Evolutionary conservation across 129 eudicot genomes (phyloP), one percentile per base, ranked within the genome.

Genomic region (Chrysanthemum lavandulifolium): DNA sequence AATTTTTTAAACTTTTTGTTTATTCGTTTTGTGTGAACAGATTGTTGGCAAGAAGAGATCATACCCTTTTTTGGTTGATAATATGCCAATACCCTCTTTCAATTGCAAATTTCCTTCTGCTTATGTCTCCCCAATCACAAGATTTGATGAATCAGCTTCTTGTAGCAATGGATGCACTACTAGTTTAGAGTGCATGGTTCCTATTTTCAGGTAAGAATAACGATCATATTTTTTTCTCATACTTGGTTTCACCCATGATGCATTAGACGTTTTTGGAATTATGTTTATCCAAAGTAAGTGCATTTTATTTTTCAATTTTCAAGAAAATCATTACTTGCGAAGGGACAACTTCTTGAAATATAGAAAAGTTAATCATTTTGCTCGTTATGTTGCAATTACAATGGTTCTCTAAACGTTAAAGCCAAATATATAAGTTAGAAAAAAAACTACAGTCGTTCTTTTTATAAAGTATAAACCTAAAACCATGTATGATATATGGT

Each of bases 21-120:
- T 57, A 4, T 68, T 51, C 14, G 6, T 53, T 67, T 78, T n/a
- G 59, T 68, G 16, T 23, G n/a, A 63, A 45, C 82, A 88, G 90
- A 84, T 84, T 81, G 79, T 81, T 76, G 97, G 96, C 31, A 68
- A 72, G 90, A 88, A 91, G 75, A 91, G 90, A 65, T 40, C 89
- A 11, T 82, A 82, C 75, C 95, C 96, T 56, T 91, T 86, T 69
- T 71, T 86, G 16, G 2, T 76, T n/a, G 97, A 91, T 4, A 79
- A 79, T 61, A 82, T 81, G 61, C 85, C 82, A 29, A 78, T 72
- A 77, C 88, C 89, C 45, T 67, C 86, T 60, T 85, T 81, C 78
- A 69, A 67, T 53, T 76, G 73, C 82, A 87, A 69, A 76, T 74
- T 77, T 53, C 79, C 82, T 73, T 71, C 65, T 71, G 54, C 66